Evolutionary conservation across 768 basidiomycete species (phyloP).

Genomic region (Lyophyllum semitale): DNA sequence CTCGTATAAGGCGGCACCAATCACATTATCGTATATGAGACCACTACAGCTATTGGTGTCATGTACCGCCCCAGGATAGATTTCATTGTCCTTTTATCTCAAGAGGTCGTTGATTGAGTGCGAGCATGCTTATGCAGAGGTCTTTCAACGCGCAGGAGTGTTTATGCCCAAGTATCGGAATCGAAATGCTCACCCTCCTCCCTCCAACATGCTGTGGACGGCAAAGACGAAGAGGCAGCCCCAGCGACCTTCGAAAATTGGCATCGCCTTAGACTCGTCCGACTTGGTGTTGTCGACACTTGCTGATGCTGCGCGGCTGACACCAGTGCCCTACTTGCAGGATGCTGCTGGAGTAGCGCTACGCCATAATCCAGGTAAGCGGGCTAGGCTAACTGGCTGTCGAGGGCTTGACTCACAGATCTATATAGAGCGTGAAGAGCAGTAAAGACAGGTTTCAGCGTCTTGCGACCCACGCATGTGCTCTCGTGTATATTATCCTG

Average conservation of each 20-base stretch:
- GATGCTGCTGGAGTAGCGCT: constrained; percentile 6
- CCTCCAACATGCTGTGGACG: no score
- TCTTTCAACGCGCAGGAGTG: no score
- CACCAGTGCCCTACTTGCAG: constrained; percentile 2
- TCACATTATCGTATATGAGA: no score
- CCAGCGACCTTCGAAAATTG: background rate
- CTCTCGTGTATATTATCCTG: constrained; percentile 9
- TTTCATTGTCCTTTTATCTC: no score
- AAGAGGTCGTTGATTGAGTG: no score
- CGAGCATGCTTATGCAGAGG: no score
- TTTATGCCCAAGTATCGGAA: no score
- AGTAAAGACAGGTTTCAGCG: constrained; percentile 11
- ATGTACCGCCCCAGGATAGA: no score
- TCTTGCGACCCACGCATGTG: constrained; percentile 10
- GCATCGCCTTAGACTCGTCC: background rate
- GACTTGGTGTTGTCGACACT: constrained; percentile 5
- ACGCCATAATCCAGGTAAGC: background rate
- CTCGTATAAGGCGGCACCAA: no score
- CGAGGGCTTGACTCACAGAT: background rate
- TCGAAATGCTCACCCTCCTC: no score
- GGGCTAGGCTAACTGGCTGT: background rate
- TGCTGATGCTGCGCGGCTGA: background rate
- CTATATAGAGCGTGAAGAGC: constrained; percentile 3
- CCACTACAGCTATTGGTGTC: no score
- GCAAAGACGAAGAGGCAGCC: background rate